Base-by-base conservation (phyloP, 768 basidiomycete species). In the Termitomyces bulborhizus region DNA sequence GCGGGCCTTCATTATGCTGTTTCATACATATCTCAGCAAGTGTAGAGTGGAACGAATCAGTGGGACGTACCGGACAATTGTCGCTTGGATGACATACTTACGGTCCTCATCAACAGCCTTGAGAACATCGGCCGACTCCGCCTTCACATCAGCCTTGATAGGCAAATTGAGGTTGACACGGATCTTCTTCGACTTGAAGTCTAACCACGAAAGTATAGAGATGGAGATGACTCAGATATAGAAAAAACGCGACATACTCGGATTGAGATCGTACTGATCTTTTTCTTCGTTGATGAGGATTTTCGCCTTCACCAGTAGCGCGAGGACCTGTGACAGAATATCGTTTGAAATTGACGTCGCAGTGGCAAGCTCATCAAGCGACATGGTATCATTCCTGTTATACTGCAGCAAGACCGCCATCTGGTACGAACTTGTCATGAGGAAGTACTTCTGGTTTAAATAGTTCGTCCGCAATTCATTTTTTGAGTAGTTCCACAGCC, bases 401-500 rank as follows among this genome's bases (percentile, higher is more conserved):
- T 93, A 99, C 69, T 96, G 94, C 63, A 94, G 68, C 39, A 98
- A 75, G 48, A 99, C 90, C n/a, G 92, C 90, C 85, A 93, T 94
- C 74, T 99, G 97, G 71, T 93, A 98, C 37, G 93, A 85, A 66
- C 91, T 95, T 55, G 93, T 94, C 87, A 95, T 93, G 66, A 98
- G 73, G 62, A 97, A 94, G 75, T 98, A 98, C 75, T 96, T 98
- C 70, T 93, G 92, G 66, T 87, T 88, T 52, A 92, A 78, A 71
- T 97, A 94, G 69, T 90, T 95, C 57, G 96, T 95, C 57, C 93
- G 85, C 42, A 99, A 80, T 67, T 98, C 97, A 72, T 95, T 96
- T 78, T 97, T 96, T 46, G 90, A 94, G 69, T 95, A 92, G 67
- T 98, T 96, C 97, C 97, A 99, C 7, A 98, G 73, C 96, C 97